Evolutionary conservation across 345 rosid genomes (phyloP), one percentile per base, ranked within the genome.

Genomic region (Microthlaspi erraticum): DNA sequence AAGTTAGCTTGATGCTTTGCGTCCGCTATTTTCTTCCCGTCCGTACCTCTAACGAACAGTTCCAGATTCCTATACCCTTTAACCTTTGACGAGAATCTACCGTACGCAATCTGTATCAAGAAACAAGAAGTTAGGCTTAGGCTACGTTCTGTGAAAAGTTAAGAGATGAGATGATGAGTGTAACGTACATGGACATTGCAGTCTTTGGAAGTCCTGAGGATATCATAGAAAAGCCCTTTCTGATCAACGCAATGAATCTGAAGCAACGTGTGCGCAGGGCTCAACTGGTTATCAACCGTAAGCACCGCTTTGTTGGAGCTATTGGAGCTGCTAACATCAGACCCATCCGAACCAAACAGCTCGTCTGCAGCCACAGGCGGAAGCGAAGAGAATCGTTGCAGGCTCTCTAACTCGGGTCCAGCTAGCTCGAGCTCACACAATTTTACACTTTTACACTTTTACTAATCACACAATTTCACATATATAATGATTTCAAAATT

Each of bases 341-440:
- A 63, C 48, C 70, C 74, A 43, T 81, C 84, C 60, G 10, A 17
- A 39, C 79, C 65, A 69, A 89, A 87, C 20, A 87, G 62, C 23
- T 20, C 23, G 23, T 20, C 23, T 20, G 23, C 23, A 20, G 81
- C 78, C 0, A 70, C 39, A 29, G 83, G 87, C 16, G 84, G 71
- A 66, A 89, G 86, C 2, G 89, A 79, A 74, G 87, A 77, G 75
- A 79, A 78, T 0, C 82, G 78, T 60, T 83, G 84, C 52, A 58
- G 54, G 33, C 75, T 81, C 52, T 79, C 81, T 52, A 81, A 74
- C 73, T 85, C 93, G 0, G 85, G 81, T 6, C 89, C 86, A 48
- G 91, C 86, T 79, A 89, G 55, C 72, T 81, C 82, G 64, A 89
- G 83, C 77, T 89, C 91, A 76, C 91, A 87, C n/a, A n/a, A n/a